Conservation (phyloP, 176 grass and related monocot species). For the Leersia perrieri region DNA sequence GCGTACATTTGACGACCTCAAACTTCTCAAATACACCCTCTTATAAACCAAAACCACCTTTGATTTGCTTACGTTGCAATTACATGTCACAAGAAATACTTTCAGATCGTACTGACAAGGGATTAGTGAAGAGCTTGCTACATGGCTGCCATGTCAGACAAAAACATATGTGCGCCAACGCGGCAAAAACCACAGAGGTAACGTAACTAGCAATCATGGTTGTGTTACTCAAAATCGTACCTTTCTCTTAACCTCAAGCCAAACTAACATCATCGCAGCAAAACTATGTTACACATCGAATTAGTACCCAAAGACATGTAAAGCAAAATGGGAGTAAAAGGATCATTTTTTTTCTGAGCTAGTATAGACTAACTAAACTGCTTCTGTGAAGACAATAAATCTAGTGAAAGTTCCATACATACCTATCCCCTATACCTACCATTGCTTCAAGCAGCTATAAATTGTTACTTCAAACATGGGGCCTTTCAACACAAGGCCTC, state of each 20-base stretch:
- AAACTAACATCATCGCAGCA: not conserved
- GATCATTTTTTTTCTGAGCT: not conserved
- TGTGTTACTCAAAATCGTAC: not conserved
- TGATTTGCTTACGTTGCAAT: not conserved
- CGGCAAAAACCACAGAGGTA: not conserved
- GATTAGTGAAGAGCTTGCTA: not conserved
- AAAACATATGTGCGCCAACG: no score
- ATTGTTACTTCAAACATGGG: conserved; percentile 30
- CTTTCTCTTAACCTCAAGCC: not conserved
- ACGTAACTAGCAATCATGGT: not conserved
- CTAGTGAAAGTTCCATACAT: not conserved
- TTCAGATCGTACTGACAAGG: not conserved
- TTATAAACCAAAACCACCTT: no score
- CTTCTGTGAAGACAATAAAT: not conserved
- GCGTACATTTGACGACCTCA: not conserved
- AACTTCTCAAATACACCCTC: not conserved
- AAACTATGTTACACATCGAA: not conserved
- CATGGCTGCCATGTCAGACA: not conserved
- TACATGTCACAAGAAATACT: not conserved
- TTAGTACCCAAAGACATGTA: not conserved
- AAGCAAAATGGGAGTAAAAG: not conserved
- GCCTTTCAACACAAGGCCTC: conserved; percentile 45
- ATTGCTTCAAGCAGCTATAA: conserved; percentile 34
- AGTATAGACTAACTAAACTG: not conserved
- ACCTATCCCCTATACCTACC: not conserved